Conservation (phyloP, 2,329 filamentous ascomycete species). For the Ascocoryne sarcoides region DNA sequence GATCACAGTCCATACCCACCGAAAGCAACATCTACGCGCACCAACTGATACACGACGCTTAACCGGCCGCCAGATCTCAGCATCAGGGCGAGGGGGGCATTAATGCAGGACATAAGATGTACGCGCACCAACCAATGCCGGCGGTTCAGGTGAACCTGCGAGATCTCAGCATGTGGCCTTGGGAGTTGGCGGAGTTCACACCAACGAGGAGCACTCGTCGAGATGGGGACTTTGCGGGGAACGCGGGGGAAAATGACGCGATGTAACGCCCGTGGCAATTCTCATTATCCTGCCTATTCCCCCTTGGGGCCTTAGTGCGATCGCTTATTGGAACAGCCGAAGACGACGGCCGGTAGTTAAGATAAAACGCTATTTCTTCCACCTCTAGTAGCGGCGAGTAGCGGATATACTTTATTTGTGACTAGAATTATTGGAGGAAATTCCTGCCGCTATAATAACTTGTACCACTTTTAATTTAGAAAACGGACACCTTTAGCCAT, state of each 20-base stretch:
- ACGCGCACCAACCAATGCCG: not conserved
- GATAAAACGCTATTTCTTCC: constrained; percentile 1
- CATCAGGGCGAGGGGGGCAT: too few relatives aligned
- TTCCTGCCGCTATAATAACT: constrained; percentile 1
- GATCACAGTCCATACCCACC: too few relatives aligned
- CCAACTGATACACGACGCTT: too few relatives aligned
- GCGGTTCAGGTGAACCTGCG: not conserved
- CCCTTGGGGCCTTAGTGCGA: not conserved
- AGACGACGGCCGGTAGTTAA: not conserved
- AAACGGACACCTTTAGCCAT: constrained; percentile 9
- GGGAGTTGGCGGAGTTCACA: constrained; percentile 1
- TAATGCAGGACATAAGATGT: too few relatives aligned
- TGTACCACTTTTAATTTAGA: constrained; percentile 1
- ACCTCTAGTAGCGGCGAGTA: not conserved
- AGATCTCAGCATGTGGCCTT: not conserved
- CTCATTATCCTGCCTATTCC: not conserved
- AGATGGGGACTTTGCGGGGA: not conserved
- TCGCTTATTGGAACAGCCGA: not conserved
- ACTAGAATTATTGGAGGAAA: constrained; percentile 14
- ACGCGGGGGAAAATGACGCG: constrained; percentile 1
- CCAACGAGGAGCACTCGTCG: constrained; percentile 1
- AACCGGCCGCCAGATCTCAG: too few relatives aligned
- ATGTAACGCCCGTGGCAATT: not conserved
- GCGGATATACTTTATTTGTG: constrained; percentile 5
- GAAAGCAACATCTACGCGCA: not conserved